phyloP scores from a whole-genome alignment of 2,329 filamentous ascomycete species.

The Tolypocladium paradoxum region DNA sequence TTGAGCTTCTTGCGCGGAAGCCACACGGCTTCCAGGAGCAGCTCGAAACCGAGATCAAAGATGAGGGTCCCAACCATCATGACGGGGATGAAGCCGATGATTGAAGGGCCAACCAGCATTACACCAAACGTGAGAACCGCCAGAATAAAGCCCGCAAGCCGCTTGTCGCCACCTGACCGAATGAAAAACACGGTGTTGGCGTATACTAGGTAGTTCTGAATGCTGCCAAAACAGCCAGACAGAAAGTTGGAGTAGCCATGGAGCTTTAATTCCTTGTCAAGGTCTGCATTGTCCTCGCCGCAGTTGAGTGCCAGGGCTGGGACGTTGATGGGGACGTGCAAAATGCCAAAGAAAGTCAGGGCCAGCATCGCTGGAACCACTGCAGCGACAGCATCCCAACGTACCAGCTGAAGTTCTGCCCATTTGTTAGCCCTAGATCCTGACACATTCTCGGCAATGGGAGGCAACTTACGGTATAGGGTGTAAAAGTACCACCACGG shows the following conservation, averaged over 20 bases:
- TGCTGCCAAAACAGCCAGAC: constrained; percentile 78
- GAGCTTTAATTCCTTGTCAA: constrained; percentile 83
- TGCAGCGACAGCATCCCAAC: constrained; percentile 73
- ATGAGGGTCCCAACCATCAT: constrained; percentile 96
- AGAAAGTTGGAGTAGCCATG: constrained; percentile 90
- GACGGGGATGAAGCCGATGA: constrained; percentile 90
- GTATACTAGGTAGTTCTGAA: constrained; percentile 95
- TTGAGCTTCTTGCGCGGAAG: constrained; percentile 83
- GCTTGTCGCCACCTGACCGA: constrained; percentile 76
- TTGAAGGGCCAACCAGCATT: constrained; percentile 72
- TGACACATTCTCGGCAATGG: background rate
- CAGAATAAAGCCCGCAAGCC: constrained; percentile 76
- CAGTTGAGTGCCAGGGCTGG: constrained; percentile 84
- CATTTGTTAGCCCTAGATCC: constrained; percentile 8
- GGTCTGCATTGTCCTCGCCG: constrained; percentile 82
- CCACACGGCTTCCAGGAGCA: constrained; percentile 80
- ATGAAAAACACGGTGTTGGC: constrained; percentile 98
- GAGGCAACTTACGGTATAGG: constrained; percentile 61
- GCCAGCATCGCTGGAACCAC: constrained; percentile 93
- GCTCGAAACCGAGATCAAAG: constrained; percentile 86
- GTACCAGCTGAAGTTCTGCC: constrained; percentile 66
- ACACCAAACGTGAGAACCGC: constrained; percentile 70
- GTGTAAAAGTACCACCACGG: constrained; percentile 99
- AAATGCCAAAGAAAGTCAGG: constrained; percentile 90
- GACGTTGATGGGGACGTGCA: constrained; percentile 97